phyloP scores from a whole-genome alignment of 345 rosid species.

The Eutrema japonicum region DNA sequence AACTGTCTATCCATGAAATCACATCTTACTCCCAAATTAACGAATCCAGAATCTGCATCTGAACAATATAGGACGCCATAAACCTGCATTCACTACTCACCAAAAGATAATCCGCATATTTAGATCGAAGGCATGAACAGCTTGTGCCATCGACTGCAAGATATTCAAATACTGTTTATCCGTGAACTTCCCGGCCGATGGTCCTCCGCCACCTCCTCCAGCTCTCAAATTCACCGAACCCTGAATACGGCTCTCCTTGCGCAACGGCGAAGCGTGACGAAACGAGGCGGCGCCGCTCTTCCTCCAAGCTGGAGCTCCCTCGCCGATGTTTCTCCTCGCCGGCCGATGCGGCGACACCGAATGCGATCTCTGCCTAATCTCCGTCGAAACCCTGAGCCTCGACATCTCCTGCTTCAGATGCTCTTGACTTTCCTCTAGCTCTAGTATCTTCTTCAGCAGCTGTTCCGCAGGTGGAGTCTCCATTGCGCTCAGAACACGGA shows the following conservation, averaged over 20 bases:
- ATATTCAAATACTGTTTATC: conserved; percentile 82
- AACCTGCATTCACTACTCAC: conserved; percentile 49
- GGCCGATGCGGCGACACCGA: conserved; percentile 81
- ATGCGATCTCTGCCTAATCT: conserved; percentile 70
- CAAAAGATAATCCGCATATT: conserved; percentile 73
- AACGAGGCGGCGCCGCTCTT: conserved; percentile 65
- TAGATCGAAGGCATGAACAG: conserved; percentile 79
- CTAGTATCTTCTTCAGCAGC: conserved; percentile 82
- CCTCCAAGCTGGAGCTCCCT: conserved; percentile 48
- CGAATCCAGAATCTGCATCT: conserved; percentile 7
- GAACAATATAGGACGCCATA: background rate
- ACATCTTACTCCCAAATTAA: background rate
- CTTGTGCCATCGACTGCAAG: conserved; percentile 91
- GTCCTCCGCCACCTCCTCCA: conserved; percentile 45
- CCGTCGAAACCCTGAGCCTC: conserved; percentile 58
- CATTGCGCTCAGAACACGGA: conserved; percentile 42
- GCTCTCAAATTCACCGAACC: conserved; percentile 42
- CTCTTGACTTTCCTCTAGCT: conserved; percentile 85
- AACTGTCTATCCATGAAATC: conserved; percentile 1
- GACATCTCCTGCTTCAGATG: conserved; percentile 84
- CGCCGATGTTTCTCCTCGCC: conserved; percentile 49
- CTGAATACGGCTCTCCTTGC: conserved; percentile 64
- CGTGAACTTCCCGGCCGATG: conserved; percentile 64
- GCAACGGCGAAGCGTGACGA: conserved; percentile 86
- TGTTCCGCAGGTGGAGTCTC: conserved; percentile 76